These are phyloP conservation scores for Pleurostoma richardsiae DNA, from an alignment of 2,329 filamentous ascomycete genomes.

Conservation along the genomic window DNA sequence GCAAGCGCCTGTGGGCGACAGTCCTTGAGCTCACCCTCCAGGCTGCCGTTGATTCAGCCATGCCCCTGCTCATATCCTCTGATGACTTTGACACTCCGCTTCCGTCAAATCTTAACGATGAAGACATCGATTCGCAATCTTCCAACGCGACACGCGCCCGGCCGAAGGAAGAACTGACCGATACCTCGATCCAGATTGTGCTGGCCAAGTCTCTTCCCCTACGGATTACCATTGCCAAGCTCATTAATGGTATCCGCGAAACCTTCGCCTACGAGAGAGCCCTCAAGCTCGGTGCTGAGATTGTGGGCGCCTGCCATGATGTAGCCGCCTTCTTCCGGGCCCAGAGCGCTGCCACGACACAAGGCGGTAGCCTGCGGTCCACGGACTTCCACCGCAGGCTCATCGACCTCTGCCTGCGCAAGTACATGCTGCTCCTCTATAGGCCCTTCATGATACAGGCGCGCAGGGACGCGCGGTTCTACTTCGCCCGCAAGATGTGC, in stretches of 20 bases:
- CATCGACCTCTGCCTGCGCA: constrained; percentile 17
- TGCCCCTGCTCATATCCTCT: constrained; percentile 10
- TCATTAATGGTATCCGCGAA: constrained; percentile 11
- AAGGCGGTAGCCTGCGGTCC: not conserved
- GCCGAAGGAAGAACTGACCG: constrained; percentile 6
- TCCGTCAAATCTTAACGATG: constrained; percentile 15
- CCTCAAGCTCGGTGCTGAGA: constrained; percentile 7
- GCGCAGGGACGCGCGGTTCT: constrained; percentile 13
- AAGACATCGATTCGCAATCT: constrained; percentile 1
- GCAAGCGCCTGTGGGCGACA: constrained; percentile 20
- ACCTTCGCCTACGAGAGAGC: constrained; percentile 9
- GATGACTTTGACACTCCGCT: constrained; percentile 10
- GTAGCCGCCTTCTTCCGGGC: constrained; percentile 11
- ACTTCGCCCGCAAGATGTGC: constrained; percentile 15
- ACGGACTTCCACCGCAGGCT: constrained; percentile 15
- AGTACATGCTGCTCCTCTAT: constrained; percentile 15
- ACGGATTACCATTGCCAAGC: constrained; percentile 13
- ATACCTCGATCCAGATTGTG: constrained; percentile 15
- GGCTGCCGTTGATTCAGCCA: constrained; percentile 14
- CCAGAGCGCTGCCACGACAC: not conserved
- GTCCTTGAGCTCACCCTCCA: constrained; percentile 18
- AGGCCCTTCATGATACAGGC: constrained; percentile 15
- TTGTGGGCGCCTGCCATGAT: constrained; percentile 15
- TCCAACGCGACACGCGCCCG: not conserved
- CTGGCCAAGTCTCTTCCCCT: constrained; percentile 12